A percentile compares a stretch with the other conserved stretches of the same genome.
These are phyloP conservation scores for Coccomyxa sp. DNA, from an alignment of 139 green algal genomes.

Conservation along the genomic window DNA sequence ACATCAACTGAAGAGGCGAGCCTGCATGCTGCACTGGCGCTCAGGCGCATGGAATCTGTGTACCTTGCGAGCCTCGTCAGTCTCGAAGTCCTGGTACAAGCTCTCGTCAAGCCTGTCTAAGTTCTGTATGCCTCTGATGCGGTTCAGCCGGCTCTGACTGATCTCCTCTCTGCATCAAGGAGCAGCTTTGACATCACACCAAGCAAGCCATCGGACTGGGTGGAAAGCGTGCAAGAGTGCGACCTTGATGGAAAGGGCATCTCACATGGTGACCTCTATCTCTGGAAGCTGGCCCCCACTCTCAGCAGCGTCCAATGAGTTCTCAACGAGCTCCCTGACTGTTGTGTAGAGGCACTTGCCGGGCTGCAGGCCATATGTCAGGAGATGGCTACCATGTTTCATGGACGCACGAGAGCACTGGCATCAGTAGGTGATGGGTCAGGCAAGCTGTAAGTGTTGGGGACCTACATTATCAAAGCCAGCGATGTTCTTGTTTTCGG, in stretches of 20 bases:
- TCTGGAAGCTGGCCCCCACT: constrained; percentile 69
- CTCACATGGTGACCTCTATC: constrained; percentile 75
- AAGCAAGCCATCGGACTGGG: no score
- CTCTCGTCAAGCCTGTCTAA: constrained; percentile 75
- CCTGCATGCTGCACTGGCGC: not conserved
- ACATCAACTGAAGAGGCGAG: no score
- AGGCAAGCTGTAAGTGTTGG: not conserved
- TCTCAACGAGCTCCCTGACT: constrained; percentile 93
- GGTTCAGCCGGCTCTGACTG: constrained; percentile 67
- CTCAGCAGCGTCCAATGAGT: constrained; percentile 89
- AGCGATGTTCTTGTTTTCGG: constrained; percentile 98
- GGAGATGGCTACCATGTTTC: not conserved
- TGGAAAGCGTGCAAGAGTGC: not conserved
- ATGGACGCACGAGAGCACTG: not conserved
- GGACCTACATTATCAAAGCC: constrained; percentile 92
- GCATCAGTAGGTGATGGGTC: not conserved
- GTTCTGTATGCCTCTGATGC: constrained; percentile 74
- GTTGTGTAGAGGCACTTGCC: constrained; percentile 97
- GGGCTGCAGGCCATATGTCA: constrained; percentile 49
- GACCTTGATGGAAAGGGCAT: not conserved
- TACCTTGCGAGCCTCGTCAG: constrained; percentile 64
- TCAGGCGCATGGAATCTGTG: not conserved
- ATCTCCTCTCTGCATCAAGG: constrained; percentile 70
- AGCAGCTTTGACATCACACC: no score
- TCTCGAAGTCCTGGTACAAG: constrained; percentile 93